Evolutionary conservation across 768 basidiomycete species (phyloP), one percentile per base, ranked within the genome.

Genomic region (Lactarius pseudohatsudake): DNA sequence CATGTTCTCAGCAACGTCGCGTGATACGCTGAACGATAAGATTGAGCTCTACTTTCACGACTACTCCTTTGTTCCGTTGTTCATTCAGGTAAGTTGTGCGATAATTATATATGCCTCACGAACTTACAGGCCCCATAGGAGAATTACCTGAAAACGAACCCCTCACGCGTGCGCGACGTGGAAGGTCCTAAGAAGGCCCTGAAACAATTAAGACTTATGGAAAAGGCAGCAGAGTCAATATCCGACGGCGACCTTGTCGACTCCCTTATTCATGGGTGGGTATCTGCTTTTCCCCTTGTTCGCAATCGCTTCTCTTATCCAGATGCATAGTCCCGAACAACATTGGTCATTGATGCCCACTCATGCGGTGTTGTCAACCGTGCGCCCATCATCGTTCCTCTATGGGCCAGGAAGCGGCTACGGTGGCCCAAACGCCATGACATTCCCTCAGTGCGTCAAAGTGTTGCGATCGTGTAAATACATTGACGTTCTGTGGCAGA

Each of bases 41-140:
- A 92, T 96, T 81, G 96, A 98, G 61, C 76, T 92, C 67, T 99
- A 98, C 77, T 99, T 98, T 78, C 94, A 97, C 65, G 97, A 99
- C 72, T 92, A 94, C 74, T 86, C 90, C 1, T 94, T 98, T 71
- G 85, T 98, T 57, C 97, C 97, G 0, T 77, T 99, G 38, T 98
- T 99, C 76, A 91, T 98, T 56, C 94, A 97, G 82, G 94, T 93
- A 54, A n/a, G 76, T 69, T 55, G 26, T 26, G 9, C 57, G n/a
- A 58, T 34, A 3, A 15, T 22, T 26, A 18, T 28, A n/a, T 22
- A n/a, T 34, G 16, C 13, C 26, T 22, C 22, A 22, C 18, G 41
- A 32, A 61, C 57, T 58, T 34, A 53, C 40, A 20, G 47, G 34
- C 10, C 18, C 43, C 26, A 22, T 68, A 93, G 93, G 97, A 99